Conservation (phyloP, 495 filamentous ascomycete genomes). For the Alectoria sarmentosa region DNA sequence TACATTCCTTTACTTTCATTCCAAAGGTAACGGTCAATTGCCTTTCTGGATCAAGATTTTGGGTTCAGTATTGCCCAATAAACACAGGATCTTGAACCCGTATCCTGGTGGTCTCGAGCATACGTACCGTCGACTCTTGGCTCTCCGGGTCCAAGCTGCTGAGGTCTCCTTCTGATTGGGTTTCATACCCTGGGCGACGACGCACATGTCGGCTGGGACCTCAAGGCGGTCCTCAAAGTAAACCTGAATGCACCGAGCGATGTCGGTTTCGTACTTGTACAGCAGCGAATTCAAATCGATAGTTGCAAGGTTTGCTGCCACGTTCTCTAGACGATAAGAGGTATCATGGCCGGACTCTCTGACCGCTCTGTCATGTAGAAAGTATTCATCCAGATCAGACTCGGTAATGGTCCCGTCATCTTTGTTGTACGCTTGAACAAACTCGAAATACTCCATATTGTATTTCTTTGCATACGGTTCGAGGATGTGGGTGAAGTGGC, state of each 20-base stretch:
- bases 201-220: constrained; percentile 63
- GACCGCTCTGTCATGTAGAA: constrained; percentile 89
- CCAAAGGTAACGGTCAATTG: constrained; percentile 87
- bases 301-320: constrained; percentile 82
- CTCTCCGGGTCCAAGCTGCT: constrained; percentile 82
- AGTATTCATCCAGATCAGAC: constrained; percentile 88
- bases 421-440: constrained; percentile 77
- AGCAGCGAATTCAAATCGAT: constrained; percentile 88
- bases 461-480: constrained; percentile 81
- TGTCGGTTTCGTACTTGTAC: constrained; percentile 94
- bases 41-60: constrained; percentile 29
- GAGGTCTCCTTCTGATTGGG: constrained; percentile 67
- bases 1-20: constrained; percentile 85
- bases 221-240: constrained; percentile 71
- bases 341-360: constrained; percentile 96
- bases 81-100: neutral
- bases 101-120: neutral
- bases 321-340: constrained; percentile 80
- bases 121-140: constrained; percentile 59
- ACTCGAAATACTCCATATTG: constrained; percentile 68
- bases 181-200: constrained; percentile 50
- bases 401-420: constrained; percentile 56
- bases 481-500: constrained; percentile 81
- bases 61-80: neutral
- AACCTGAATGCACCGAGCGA: constrained; percentile 70